phyloP scores from a whole-genome alignment of 192 early-diverging fungal genomes.

The Glomus cerebriforme region DNA sequence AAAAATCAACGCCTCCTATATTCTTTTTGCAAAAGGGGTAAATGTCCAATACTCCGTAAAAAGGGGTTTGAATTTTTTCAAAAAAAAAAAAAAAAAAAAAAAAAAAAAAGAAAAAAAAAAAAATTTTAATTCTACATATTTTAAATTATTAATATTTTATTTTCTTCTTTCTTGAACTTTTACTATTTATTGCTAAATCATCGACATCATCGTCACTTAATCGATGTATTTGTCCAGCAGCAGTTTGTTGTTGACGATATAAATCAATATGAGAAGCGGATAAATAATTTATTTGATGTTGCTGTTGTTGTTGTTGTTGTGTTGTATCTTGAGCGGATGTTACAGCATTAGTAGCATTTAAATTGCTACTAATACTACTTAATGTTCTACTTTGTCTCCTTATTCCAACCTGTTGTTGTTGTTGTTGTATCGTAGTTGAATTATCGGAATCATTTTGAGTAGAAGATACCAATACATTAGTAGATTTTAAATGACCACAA shows the following conservation, averaged over 20 bases:
- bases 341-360: too few species aligned
- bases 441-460: background rate
- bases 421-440: background rate
- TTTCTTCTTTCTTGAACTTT: background rate
- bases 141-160: background rate
- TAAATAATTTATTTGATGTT: background rate
- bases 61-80: too few species aligned
- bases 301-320: background rate
- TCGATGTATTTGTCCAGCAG: background rate
- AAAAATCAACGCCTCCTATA: too few species aligned
- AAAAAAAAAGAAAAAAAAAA: too few species aligned
- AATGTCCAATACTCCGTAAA: too few species aligned
- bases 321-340: background rate
- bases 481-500: constrained; percentile 44
- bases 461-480: background rate
- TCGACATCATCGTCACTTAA: background rate
- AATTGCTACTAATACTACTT: too few species aligned
- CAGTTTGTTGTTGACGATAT: background rate
- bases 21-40: too few species aligned
- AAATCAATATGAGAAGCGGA: background rate
- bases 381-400: too few species aligned
- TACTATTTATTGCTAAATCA: background rate
- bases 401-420: background rate
- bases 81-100: too few species aligned
- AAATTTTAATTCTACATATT: too few species aligned